These are phyloP conservation scores for Sporisorium reilianum DNA, from an alignment of 1,284 basidiomycete species.

Conservation along the genomic window DNA sequence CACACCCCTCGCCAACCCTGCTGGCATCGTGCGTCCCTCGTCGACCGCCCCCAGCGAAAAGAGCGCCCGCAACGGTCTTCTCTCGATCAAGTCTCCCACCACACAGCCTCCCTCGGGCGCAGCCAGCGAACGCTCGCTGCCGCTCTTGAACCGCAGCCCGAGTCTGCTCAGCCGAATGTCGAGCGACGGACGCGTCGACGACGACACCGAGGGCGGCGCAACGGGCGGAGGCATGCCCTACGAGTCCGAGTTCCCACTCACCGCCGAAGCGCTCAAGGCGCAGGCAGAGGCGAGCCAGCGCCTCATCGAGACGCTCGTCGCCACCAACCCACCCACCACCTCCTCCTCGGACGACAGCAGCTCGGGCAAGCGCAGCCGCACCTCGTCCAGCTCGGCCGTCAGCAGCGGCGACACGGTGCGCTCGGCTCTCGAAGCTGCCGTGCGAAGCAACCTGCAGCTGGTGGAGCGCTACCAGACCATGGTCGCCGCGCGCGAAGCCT, in stretches of 20 bases:
- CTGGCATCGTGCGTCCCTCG: conserved; percentile 40
- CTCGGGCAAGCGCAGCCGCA: conserved; percentile 74
- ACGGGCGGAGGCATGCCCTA: conserved; percentile 37
- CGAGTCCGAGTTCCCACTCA: conserved; percentile 44
- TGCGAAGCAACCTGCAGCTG: conserved; percentile 70
- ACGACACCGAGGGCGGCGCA: conserved; percentile 28
- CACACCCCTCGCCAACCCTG: conserved; percentile 28
- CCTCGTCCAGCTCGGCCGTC: conserved; percentile 27
- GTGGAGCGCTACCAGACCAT: conserved; percentile 80
- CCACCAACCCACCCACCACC: conserved; percentile 9
- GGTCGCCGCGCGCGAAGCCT: conserved; percentile 83
- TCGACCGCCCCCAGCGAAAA: conserved; percentile 41
- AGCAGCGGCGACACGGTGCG: conserved; percentile 35
- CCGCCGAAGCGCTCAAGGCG: conserved; percentile 50
- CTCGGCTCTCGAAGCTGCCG: conserved; percentile 34
- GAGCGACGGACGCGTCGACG: conserved; percentile 43
- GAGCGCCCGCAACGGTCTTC: conserved; percentile 31
- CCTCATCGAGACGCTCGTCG: conserved; percentile 36
- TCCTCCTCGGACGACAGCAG: conserved; percentile 28
- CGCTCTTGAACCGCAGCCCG: conserved; percentile 45
- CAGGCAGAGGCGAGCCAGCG: conserved; percentile 50
- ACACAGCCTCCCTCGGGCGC: conserved; percentile 44
- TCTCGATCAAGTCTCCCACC: conserved; percentile 38
- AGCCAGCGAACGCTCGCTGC: conserved; percentile 39
- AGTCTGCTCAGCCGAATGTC: conserved; percentile 50